Conservation (phyloP, 768 basidiomycete species). For the Xerocomus brunneocitrinus region DNA sequence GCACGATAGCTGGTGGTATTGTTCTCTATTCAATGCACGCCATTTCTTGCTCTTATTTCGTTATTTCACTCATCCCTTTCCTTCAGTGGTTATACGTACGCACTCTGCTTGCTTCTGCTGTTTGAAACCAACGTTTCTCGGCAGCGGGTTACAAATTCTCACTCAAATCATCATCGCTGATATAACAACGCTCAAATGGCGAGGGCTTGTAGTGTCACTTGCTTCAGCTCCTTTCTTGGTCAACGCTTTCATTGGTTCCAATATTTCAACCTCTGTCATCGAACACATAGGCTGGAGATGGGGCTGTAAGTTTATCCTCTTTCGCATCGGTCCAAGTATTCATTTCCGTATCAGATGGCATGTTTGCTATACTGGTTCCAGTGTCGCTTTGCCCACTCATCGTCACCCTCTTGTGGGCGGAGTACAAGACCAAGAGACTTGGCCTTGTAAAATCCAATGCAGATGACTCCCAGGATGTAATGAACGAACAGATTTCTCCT, state of each 20-base stretch:
- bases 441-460: slow-evolving; percentile 23
- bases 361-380: slow-evolving; percentile 57
- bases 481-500: not conserved
- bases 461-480: not conserved
- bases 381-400: slow-evolving; percentile 49
- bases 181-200: slow-evolving; percentile 54
- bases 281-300: slow-evolving; percentile 58
- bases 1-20: slow-evolving; percentile 49
- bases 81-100: slow-evolving; percentile 56
- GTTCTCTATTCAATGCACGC: slow-evolving; percentile 53
- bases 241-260: slow-evolving; percentile 64
- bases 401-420: slow-evolving; percentile 51
- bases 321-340: not conserved
- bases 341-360: slow-evolving; percentile 37
- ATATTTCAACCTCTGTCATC: slow-evolving; percentile 45
- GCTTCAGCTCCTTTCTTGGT: slow-evolving; percentile 52
- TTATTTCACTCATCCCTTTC: slow-evolving; percentile 12
- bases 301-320: slow-evolving; percentile 49
- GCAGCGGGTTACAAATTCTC: slow-evolving; percentile 56
- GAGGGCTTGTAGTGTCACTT: slow-evolving; percentile 46
- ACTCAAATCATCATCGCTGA: slow-evolving; percentile 63
- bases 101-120: slow-evolving; percentile 2
- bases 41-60: not conserved
- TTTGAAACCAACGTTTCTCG: not conserved
- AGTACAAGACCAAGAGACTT: slow-evolving; percentile 41